Percentiles rank a stretch among this genome's conserved stretches.
Evolutionary conservation across 768 basidiomycete species (phyloP).

Genomic region (Xerocomellus intermedius): DNA sequence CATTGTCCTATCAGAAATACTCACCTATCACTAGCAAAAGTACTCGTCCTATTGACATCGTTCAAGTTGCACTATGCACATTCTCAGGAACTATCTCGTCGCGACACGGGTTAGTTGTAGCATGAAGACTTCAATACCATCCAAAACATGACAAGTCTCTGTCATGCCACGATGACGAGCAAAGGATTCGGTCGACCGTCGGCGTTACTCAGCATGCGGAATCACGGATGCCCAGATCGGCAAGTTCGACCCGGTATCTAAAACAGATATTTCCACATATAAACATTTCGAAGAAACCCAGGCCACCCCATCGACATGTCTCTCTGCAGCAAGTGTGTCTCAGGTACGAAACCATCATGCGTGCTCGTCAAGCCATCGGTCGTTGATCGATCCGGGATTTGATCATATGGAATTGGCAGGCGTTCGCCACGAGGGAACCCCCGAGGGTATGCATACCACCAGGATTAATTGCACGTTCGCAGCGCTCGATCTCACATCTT

Average conservation of each 20-base stretch:
- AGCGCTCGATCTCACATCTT: background rate
- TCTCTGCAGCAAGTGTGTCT: conserved; percentile 55
- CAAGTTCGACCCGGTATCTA: background rate
- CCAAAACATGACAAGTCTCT: background rate
- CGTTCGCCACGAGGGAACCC: conserved; percentile 49
- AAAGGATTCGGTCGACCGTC: background rate
- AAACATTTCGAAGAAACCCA: conserved; percentile 1
- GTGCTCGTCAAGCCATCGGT: background rate
- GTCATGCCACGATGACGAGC: background rate
- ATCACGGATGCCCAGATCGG: background rate
- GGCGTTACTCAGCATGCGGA: background rate
- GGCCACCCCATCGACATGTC: conserved; percentile 37
- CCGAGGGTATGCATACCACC: conserved; percentile 35
- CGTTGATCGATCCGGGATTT: conserved; percentile 1
- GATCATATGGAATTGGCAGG: conserved; percentile 30
- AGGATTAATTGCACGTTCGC: background rate
- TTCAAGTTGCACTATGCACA: too few species aligned
- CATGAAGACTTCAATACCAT: background rate
- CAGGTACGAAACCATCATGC: conserved; percentile 36
- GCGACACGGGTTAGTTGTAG: background rate
- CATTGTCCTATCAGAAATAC: background rate
- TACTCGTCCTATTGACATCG: background rate
- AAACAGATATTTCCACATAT: conserved; percentile 9
- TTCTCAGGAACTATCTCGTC: background rate
- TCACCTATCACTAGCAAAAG: background rate